Evolutionary conservation across 352 stramenopile species (phyloP), one percentile per base, ranked within the genome.

Genomic region (Phytophthora europaea): DNA sequence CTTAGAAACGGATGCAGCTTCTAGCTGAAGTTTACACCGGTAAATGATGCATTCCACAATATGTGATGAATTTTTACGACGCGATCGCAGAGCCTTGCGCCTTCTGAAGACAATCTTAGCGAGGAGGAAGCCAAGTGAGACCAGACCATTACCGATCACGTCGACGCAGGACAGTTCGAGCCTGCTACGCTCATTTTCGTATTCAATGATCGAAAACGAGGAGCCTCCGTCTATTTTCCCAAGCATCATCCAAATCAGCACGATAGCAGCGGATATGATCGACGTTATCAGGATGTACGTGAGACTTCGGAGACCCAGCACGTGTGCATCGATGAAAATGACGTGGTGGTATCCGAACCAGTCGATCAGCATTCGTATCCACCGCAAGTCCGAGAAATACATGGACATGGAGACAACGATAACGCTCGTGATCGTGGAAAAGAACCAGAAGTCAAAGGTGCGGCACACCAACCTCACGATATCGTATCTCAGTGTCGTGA

Each of bases 391-490:
- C 12, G 59, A 65, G 7, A 82, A 65, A 15, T 79, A 70, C 48
- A 69, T 62, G 8, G 67, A 70, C 51, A 73, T 67, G 8, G 72
- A 76, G 18, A 82, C 23, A 10, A 63, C 66, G 20, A 76, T 79
- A 5, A 71, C 54, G 13, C 58, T 69, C 16, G 73, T 73, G 10
- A 81, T 71, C 26, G 66, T 59, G 45, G 70, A 65, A 45, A 83
- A 84, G 57, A 82, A 85, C 77, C 72, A 84, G 47, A 85, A 81
- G 28, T 87, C 78, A 51, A 84, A 87, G 2, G 75, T 84, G 26
- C 64, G 60, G 8, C 64, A 38, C 15, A 85, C 53, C 3, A 82
- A 13, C 26, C 72, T 61, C 9, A 83, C 75, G 9, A 87, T 71
- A 26, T 83, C 78, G 57, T 75, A 87, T 26, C 80, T 61, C 31